These are phyloP conservation scores for Yamadazyma phyllophila DNA, from an alignment of 805 yeast genomes.

Conservation along the genomic window DNA sequence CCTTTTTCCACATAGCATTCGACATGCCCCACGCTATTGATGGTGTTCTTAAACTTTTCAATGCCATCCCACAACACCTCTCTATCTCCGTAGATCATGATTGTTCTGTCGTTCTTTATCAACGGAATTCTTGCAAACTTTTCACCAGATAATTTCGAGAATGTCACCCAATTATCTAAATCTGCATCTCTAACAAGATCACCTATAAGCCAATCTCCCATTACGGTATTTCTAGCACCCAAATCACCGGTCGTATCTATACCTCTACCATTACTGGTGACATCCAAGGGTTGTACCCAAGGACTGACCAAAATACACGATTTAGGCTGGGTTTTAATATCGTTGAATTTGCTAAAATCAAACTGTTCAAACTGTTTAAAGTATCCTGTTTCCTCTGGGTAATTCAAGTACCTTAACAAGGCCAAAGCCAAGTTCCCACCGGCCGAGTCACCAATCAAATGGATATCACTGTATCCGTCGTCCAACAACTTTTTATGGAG, in stretches of 20 bases:
- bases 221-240: slow-evolving; percentile 23
- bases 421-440: slow-evolving; percentile 37
- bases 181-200: slow-evolving; percentile 13
- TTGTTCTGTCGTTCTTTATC: slow-evolving; percentile 19
- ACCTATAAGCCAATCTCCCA: slow-evolving; percentile 35
- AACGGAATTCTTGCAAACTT: slow-evolving; percentile 28
- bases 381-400: slow-evolving; percentile 30
- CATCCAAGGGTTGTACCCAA: slow-evolving; percentile 33
- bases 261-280: slow-evolving; percentile 19
- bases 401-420: slow-evolving; percentile 23
- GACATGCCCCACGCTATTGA: slow-evolving; percentile 20
- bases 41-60: slow-evolving; percentile 22
- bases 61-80: slow-evolving; percentile 31
- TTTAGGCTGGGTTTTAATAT: slow-evolving; percentile 23
- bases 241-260: slow-evolving; percentile 29
- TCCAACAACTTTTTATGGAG: slow-evolving; percentile 23
- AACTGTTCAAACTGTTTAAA: slow-evolving; percentile 23
- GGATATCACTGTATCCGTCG: slow-evolving; percentile 26
- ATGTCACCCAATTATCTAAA: slow-evolving; percentile 17
- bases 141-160: slow-evolving; percentile 20
- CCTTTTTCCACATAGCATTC: slow-evolving; percentile 26
- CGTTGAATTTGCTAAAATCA: slow-evolving; percentile 17
- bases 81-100: slow-evolving; percentile 31
- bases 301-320: slow-evolving; percentile 30
- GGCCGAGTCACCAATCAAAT: slow-evolving; percentile 42